Base-by-base conservation (phyloP, 2,329 filamentous ascomycete genomes). In the Colletotrichum gloeosporioides region DNA sequence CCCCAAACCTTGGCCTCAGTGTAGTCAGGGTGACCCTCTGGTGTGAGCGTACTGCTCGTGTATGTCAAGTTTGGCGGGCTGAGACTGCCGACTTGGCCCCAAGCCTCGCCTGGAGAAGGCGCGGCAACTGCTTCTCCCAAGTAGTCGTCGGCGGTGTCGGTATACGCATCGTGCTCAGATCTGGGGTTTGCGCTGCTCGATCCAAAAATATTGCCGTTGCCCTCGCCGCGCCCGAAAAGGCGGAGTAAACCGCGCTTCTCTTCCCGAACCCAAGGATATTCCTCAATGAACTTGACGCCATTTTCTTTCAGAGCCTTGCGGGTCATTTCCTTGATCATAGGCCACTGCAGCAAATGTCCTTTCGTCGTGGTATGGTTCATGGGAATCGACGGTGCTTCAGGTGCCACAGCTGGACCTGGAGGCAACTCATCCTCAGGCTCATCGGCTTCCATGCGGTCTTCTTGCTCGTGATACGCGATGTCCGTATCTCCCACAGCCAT, bases 281-380 rank as follows among this genome's bases (percentile, higher is more conserved):
- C 91, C 71, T 92, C 90, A 31, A 93, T 89, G 69, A 89, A 89
- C 36, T 88, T 87, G 80, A 93, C 88, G 34, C 87, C 88, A 69
- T 89, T 87, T 3, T 82, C 82, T 27, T 87, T 84, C 71, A 92
- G 82, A 31, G 87, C 87, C 65, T 84, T 85, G 77, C 82, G 88
- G 39, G 95, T 92, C 81, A 98, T 82, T 77, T 89, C 86, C 82
- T 88, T 85, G 71, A 97, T 95, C 0, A 92, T 90, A 0, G 90
- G 90, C 92, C 94, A 96, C 63, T 90, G 89, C 32, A 99, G 87
- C 22, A 99, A 87, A 77, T 96, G 91, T 67, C 97, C 95, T 2
- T 96, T 96, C n/a, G 95, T 92, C 1, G 96, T 98, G 0, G 95
- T 98, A 81, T 99, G 96, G 79, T 98, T 95, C 32, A 93, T 91